Percentiles rank a stretch among this genome's conserved stretches.
These are phyloP conservation scores for Halophytophthora polymorphica DNA, from an alignment of 352 stramenopile genomes.

Conservation along the genomic window DNA sequence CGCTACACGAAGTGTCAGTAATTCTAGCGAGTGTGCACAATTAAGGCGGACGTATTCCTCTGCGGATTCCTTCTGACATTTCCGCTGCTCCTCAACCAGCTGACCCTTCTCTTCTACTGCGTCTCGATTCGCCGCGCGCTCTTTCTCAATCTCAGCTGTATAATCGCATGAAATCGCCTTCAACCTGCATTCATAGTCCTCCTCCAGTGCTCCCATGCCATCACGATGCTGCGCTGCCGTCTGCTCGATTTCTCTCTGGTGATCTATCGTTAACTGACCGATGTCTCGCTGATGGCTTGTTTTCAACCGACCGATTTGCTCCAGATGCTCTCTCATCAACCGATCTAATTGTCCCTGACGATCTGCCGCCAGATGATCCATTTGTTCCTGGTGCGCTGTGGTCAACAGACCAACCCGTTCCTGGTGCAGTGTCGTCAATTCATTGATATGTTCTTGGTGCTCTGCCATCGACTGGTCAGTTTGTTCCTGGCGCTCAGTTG, in stretches of 20 bases:
- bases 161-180: slow-evolving; percentile 5
- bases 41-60: slow-evolving; percentile 14
- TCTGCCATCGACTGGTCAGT: background rate
- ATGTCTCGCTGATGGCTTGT: slow-evolving; percentile 12
- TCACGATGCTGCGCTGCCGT: slow-evolving; percentile 8
- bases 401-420: slow-evolving; percentile 11
- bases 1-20: slow-evolving; percentile 13
- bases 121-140: background rate
- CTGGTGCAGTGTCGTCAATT: slow-evolving; percentile 1
- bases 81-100: slow-evolving; percentile 2
- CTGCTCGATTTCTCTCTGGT: background rate
- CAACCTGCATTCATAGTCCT: slow-evolving; percentile 5
- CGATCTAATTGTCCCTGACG: background rate
- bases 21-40: slow-evolving; percentile 16
- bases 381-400: slow-evolving; percentile 16
- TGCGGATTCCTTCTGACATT: slow-evolving; percentile 7
- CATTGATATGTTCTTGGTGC: background rate
- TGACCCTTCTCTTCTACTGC: background rate
- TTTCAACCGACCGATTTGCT: slow-evolving; percentile 3
- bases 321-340: background rate
- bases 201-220: slow-evolving; percentile 6
- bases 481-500: slow-evolving; percentile 15
- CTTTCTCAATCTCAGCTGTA: slow-evolving; percentile 1
- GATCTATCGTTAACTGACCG: slow-evolving; percentile 5
- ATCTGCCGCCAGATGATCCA: background rate